Conservation (phyloP, 2,329 filamentous ascomycete genomes). For the Pseudocercospora pini-densiflorae region DNA sequence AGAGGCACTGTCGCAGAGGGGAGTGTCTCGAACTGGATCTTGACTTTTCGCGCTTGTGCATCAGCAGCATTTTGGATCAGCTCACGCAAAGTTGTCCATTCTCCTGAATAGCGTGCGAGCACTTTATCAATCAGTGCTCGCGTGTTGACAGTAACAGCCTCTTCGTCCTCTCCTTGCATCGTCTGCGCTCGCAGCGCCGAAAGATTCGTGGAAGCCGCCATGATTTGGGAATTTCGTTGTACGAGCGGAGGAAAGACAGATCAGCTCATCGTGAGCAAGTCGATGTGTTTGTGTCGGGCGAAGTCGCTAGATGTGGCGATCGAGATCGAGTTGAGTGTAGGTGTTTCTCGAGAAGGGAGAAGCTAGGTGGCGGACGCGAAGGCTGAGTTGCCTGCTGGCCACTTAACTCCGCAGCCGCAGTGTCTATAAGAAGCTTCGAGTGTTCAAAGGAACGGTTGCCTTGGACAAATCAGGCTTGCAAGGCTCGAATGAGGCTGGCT, state of each 20-base stretch:
- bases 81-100: conserved; percentile 87
- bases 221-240: conserved; percentile 7
- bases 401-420: neutral
- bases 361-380: conserved; percentile 15
- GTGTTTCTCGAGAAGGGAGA: neutral
- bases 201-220: conserved; percentile 36
- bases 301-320: neutral
- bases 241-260: neutral
- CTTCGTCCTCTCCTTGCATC: conserved; percentile 87
- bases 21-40: conserved; percentile 87
- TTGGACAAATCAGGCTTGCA: neutral
- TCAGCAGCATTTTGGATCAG: conserved; percentile 99
- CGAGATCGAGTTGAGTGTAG: neutral
- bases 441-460: neutral
- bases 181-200: conserved; percentile 76
- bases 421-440: neutral
- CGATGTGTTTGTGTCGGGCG: neutral
- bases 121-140: conserved; percentile 97
- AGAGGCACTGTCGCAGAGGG: conserved; percentile 78
- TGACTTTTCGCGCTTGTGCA: conserved; percentile 86
- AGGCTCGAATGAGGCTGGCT: neutral
- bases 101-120: conserved; percentile 91
- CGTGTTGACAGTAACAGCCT: conserved; percentile 97
- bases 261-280: conserved; percentile 6
- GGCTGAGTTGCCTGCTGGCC: conserved; percentile 3